These are phyloP conservation scores for Tirmania nivea DNA, from an alignment of 495 filamentous ascomycete species.

Conservation along the genomic window DNA sequence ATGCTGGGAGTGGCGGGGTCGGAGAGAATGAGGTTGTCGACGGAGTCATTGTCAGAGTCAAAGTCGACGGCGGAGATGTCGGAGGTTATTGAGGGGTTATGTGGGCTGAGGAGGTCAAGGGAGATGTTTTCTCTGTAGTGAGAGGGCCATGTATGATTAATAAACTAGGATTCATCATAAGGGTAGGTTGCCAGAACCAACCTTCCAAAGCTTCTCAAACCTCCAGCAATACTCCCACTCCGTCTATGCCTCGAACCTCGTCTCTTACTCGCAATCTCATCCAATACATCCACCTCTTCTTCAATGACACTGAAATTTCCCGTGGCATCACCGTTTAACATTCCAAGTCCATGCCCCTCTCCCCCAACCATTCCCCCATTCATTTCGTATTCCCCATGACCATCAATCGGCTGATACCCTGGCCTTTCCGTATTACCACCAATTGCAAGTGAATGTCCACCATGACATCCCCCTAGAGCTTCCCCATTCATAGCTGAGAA, in stretches of 20 bases:
- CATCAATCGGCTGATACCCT: background rate
- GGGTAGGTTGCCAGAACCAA: background rate
- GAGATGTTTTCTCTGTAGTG: background rate
- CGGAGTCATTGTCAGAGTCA: background rate
- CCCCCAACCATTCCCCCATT: background rate
- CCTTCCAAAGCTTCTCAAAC: slow-evolving; percentile 13
- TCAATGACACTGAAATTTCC: background rate
- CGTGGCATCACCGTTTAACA: background rate
- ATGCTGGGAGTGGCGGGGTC: background rate
- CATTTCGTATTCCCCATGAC: background rate
- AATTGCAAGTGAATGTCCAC: slow-evolving; percentile 1
- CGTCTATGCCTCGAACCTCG: slow-evolving; percentile 5
- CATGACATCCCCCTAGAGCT: slow-evolving; percentile 14
- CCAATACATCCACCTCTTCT: background rate
- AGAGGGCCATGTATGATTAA: background rate
- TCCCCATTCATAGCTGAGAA: slow-evolving; percentile 30
- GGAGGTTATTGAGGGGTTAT: background rate
- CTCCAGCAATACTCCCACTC: slow-evolving; percentile 10
- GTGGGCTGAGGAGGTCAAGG: background rate
- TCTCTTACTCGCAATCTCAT: background rate
- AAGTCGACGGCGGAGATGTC: background rate
- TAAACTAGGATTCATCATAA: background rate
- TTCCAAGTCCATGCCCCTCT: background rate
- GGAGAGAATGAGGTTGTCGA: background rate
- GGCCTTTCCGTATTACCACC: background rate